These are phyloP conservation scores for Fusarium anthophilum DNA, from an alignment of 2,329 filamentous ascomycete genomes.

Conservation along the genomic window DNA sequence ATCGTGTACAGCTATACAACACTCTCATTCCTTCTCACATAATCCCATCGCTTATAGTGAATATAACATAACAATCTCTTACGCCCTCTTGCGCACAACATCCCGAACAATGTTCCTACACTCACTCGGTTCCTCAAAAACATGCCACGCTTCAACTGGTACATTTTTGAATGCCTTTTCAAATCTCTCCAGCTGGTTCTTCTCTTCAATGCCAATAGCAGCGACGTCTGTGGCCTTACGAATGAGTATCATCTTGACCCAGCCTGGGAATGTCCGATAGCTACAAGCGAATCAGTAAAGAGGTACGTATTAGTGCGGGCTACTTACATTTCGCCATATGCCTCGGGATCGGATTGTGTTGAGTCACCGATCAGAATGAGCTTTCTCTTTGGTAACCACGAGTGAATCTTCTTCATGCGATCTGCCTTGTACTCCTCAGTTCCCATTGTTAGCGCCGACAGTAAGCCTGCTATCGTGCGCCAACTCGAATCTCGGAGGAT, in stretches of 20 bases:
- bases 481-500: constrained; percentile 87
- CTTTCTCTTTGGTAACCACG: constrained; percentile 80
- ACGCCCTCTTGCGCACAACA: constrained; percentile 28
- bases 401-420: constrained; percentile 79
- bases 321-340: constrained; percentile 81
- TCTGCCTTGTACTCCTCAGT: constrained; percentile 88
- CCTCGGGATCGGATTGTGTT: constrained; percentile 90
- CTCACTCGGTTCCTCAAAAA: constrained; percentile 82
- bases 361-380: constrained; percentile 90
- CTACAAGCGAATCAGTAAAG: constrained; percentile 46
- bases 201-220: constrained; percentile 73
- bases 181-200: constrained; percentile 80
- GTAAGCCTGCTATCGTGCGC: constrained; percentile 83
- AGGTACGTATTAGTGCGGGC: background rate
- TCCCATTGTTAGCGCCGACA: constrained; percentile 80
- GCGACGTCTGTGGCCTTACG: constrained; percentile 82
- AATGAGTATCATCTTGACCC: constrained; percentile 87
- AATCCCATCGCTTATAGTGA: constrained; percentile 1
- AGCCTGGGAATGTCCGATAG: constrained; percentile 72
- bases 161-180: constrained; percentile 83
- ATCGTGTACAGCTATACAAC: background rate
- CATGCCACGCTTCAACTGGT: constrained; percentile 76
- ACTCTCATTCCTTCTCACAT: constrained; percentile 1
- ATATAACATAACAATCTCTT: background rate
- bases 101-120: constrained; percentile 52